Evolutionary conservation across 2,329 filamentous ascomycete genomes (phyloP).

Genomic region (Rhynchosporium graminicola): DNA sequence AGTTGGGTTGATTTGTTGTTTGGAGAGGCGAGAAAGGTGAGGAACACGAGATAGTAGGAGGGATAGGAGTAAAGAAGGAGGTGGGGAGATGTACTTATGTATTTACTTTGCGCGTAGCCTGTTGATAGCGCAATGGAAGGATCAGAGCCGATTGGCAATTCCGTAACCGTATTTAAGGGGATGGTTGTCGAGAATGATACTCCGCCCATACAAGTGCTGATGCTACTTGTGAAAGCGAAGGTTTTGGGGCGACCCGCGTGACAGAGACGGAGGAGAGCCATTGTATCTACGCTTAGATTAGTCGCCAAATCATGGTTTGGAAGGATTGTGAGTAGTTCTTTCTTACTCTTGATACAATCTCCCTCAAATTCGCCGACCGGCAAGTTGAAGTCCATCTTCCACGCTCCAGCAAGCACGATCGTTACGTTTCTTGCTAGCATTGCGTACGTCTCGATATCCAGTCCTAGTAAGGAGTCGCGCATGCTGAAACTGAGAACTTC

Average conservation of each 20-base stretch:
- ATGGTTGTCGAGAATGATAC: constrained; percentile 13
- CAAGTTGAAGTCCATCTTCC: constrained; percentile 40
- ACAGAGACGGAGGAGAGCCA: constrained; percentile 38
- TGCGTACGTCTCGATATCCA: constrained; percentile 34
- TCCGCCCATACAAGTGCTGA: constrained; percentile 35
- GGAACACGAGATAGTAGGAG: not conserved
- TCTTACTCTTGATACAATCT: constrained; percentile 38
- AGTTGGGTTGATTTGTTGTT: not conserved
- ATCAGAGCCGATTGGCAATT: constrained; percentile 31
- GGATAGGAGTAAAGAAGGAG: not conserved
- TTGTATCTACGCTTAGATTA: constrained; percentile 29
- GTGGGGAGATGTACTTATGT: constrained; percentile 26
- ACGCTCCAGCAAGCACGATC: constrained; percentile 37
- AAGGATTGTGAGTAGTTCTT: not conserved
- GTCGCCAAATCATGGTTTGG: not conserved
- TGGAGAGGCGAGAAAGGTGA: not conserved
- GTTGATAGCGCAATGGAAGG: constrained; percentile 31
- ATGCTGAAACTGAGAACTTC: constrained; percentile 36
- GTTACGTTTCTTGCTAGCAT: constrained; percentile 33
- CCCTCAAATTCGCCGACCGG: constrained; percentile 38
- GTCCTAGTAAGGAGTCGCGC: constrained; percentile 36
- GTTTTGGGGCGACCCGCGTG: constrained; percentile 33
- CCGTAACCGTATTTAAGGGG: constrained; percentile 21
- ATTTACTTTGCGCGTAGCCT: constrained; percentile 38
- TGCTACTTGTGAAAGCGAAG: constrained; percentile 36